Evolutionary conservation across 768 basidiomycete genomes (phyloP).

Genomic region (Amanita polypyramis): DNA sequence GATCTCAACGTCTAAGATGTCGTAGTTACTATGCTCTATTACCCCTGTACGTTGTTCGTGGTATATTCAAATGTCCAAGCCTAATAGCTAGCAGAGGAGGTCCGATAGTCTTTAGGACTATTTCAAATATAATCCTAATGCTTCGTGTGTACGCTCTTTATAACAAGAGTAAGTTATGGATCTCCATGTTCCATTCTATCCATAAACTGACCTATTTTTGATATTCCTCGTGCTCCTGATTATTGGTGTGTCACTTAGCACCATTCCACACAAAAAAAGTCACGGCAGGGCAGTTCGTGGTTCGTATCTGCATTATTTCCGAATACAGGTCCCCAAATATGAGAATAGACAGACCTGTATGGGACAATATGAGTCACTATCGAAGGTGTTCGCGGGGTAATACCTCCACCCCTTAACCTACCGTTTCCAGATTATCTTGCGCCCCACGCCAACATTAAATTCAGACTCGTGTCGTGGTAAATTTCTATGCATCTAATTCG

Average conservation of each 20-base stretch:
- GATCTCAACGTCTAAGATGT: not conserved
- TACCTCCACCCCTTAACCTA: not conserved
- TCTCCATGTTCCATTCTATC: too few species aligned
- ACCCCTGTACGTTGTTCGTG: not conserved
- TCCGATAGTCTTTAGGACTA: not conserved
- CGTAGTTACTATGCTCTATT: not conserved
- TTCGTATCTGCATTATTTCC: not conserved
- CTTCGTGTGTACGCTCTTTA: slow-evolving; percentile 1
- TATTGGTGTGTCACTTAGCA: not conserved
- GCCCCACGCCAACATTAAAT: not conserved
- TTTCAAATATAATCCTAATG: not conserved
- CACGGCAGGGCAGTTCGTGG: not conserved
- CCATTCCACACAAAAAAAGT: not conserved
- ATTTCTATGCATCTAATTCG: not conserved
- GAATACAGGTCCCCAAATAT: not conserved
- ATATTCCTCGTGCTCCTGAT: not conserved
- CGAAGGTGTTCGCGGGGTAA: not conserved
- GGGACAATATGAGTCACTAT: not conserved
- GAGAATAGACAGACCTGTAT: slow-evolving; percentile 1
- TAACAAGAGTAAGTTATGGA: not conserved
- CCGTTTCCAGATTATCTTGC: not conserved
- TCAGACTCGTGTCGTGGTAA: not conserved
- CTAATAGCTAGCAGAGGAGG: not conserved
- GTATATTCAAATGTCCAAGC: not conserved
- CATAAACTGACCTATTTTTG: not conserved